Evolutionary conservation across 1,284 basidiomycete species (phyloP), one percentile per base, ranked within the genome.

Genomic region (Pholiota adiposa): DNA sequence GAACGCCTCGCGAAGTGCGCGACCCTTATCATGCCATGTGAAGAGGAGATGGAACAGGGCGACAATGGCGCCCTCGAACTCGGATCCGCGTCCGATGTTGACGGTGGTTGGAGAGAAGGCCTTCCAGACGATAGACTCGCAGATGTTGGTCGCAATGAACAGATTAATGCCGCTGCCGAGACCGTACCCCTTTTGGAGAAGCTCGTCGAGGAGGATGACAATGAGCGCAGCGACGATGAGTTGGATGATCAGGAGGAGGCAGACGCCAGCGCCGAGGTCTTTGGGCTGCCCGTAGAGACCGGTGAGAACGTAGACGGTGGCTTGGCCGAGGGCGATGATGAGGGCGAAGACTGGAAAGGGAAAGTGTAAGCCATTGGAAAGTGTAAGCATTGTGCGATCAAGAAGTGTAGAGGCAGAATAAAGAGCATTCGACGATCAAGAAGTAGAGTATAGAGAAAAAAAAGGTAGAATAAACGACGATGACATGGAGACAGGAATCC

Each of bases 141-240:
- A 99, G 69, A 98, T 98, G 85, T 98, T 99, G 79, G 97, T 98
- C 4, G 97, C 97, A 69, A 98, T 98, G 85, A 98, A 99, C 64
- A 98, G 90, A 60, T 96, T 97, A 77, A 99, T 98, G 71, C 97
- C 97, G 1, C 95, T 97, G 59, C 97, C 97, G 61, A 99, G 93
- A 75, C 97, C 97, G 77, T 99, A 98, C 57, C 97, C 97, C 77
- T 98, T 99, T 73, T 98, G 96, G 62, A 99, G 91, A 60, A 99
- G 93, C 78, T 99, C 97, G 73, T 98, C 97, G 69, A 99, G 92
- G 64, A 99, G 89, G 70, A 98, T 96, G 75, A 98, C 97, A 77
- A 99, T 97, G 67, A 99, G 88, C 43, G 95, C 88, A 16, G 97
- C 95, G 56, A 92, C 90, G 69, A 98, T 85, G 67, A 98, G 90